Conservation (phyloP, 2,329 filamentous ascomycete genomes). For the Penicillium sp. region DNA sequence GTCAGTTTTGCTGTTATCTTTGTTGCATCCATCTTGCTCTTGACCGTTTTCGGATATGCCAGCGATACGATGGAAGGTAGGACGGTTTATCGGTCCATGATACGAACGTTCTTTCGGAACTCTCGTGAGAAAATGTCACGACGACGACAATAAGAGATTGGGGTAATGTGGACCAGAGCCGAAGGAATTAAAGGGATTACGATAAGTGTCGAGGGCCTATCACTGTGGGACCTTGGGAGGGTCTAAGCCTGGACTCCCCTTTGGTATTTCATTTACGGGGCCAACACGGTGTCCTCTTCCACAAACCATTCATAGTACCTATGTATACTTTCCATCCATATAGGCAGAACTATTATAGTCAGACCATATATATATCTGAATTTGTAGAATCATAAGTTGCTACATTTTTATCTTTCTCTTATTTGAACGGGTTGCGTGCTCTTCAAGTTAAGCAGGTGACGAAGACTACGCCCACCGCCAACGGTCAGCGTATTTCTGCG, state of each 20-base stretch:
- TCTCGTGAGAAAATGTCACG: conserved; percentile 28
- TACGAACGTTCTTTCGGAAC: conserved; percentile 34
- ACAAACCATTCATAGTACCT: background rate
- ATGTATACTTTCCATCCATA: background rate
- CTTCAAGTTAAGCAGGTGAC: conserved; percentile 28
- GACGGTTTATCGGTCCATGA: conserved; percentile 50
- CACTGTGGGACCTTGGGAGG: background rate
- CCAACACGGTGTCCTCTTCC: conserved; percentile 17
- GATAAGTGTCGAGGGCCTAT: conserved; percentile 6
- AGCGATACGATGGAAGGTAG: conserved; percentile 58
- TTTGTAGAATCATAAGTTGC: background rate
- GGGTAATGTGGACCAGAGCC: background rate
- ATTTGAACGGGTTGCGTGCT: background rate
- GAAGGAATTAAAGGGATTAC: background rate
- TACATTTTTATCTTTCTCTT: background rate
- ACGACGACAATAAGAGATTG: background rate
- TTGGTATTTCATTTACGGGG: conserved; percentile 5
- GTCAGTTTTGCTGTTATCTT: conserved; percentile 63
- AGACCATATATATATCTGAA: background rate
- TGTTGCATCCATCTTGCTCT: conserved; percentile 55
- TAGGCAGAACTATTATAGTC: conserved; percentile 10
- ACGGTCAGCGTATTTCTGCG: conserved; percentile 33
- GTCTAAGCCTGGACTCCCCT: background rate
- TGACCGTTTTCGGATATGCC: conserved; percentile 58
- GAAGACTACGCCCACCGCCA: conserved; percentile 39